phyloP scores from a whole-genome alignment of 192 early-diverging fungal species.

The Chytriomyces confervae region DNA sequence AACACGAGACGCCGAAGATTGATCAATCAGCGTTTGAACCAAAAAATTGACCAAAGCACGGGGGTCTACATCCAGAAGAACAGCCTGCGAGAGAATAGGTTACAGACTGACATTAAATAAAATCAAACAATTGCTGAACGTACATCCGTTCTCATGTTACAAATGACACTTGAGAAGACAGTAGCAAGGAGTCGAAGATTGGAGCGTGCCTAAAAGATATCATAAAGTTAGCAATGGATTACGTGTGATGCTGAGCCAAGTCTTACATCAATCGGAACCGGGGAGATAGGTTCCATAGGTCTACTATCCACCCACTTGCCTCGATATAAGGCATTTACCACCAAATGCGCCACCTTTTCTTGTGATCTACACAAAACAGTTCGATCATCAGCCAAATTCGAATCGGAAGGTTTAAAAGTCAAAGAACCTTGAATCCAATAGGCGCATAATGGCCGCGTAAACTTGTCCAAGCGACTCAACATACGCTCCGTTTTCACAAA shows the following conservation, averaged over 20 bases:
- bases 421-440: constrained; percentile 16
- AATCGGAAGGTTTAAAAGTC: neutral
- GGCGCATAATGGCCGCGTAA: constrained; percentile 9
- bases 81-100: neutral
- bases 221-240: neutral
- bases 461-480: constrained; percentile 18
- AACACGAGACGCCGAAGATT: neutral
- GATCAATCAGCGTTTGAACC: constrained; percentile 1
- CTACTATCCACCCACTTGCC: constrained; percentile 13
- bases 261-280: constrained; percentile 12
- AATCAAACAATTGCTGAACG: neutral
- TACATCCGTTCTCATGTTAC: constrained; percentile 22
- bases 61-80: constrained; percentile 7
- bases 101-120: neutral
- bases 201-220: constrained; percentile 7
- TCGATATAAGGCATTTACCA: constrained; percentile 1
- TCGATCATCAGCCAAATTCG: neutral
- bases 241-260: neutral
- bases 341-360: constrained; percentile 1
- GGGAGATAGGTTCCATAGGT: neutral
- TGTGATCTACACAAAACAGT: constrained; percentile 11
- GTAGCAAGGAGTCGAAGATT: neutral
- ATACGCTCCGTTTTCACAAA: neutral
- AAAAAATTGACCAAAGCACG: constrained; percentile 1
- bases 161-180: constrained; percentile 21